Percentiles rank a stretch among this genome's conserved stretches.
These are phyloP conservation scores for Fomitopsis schrenkii DNA, from an alignment of 1,284 basidiomycete genomes.

Conservation along the genomic window DNA sequence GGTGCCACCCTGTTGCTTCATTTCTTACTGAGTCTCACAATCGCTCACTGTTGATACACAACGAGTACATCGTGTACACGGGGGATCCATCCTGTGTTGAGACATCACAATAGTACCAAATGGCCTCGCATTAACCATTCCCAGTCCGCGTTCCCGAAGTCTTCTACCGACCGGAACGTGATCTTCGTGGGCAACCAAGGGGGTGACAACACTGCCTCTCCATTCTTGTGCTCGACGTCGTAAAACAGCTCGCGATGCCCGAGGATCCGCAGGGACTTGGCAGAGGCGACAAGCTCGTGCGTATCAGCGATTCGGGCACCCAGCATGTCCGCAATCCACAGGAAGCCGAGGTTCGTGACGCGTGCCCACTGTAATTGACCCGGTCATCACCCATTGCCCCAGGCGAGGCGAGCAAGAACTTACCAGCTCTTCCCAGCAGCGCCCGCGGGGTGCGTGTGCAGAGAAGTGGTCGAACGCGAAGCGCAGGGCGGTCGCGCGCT, in stretches of 20 bases:
- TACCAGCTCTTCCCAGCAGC: not conserved
- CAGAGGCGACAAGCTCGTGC: not conserved
- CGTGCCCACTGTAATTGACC: not conserved
- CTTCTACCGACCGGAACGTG: not conserved
- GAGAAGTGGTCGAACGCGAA: not conserved
- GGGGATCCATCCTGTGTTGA: too few relatives aligned
- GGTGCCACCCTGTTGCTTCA: too few relatives aligned
- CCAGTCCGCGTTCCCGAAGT: conserved; percentile 7
- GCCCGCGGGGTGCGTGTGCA: too few relatives aligned
- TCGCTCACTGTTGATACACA: too few relatives aligned
- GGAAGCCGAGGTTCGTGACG: not conserved
- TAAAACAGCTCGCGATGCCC: not conserved
- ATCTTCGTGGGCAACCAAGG: not conserved
- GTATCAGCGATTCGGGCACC: too few relatives aligned
- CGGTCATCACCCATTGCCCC: too few relatives aligned
- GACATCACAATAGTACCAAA: too few relatives aligned
- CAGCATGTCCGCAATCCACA: not conserved
- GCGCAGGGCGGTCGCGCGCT: not conserved
- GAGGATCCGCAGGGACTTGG: not conserved
- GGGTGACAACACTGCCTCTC: not conserved
- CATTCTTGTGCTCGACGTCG: not conserved
- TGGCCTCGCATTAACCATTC: not conserved
- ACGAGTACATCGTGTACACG: too few relatives aligned
- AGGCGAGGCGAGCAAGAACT: not conserved
- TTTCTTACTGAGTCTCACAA: too few relatives aligned